Evolutionary conservation across 169 alveolate species (phyloP), one percentile per base, ranked within the genome.

Genomic region (Ichthyophthirius multifiliis): DNA sequence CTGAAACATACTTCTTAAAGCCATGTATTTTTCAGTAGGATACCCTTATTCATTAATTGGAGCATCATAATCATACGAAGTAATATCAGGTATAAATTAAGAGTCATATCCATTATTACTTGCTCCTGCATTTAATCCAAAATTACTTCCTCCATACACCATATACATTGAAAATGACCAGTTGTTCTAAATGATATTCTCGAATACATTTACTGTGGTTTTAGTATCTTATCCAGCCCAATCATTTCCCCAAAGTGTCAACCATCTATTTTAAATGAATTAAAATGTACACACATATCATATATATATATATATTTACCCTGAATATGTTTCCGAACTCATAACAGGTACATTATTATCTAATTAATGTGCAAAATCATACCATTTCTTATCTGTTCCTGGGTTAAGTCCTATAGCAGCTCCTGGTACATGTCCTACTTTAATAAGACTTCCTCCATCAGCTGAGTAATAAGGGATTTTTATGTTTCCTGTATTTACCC

Each of bases 291-390:
- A 45, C 4, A 45, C 4, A 27, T 5, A 3, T 45, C 12, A 48
- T 27, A 7, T 4, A 48, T 27, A 1, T 20, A 5, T 1, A 3
- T 2, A 15, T 1, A 20, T 0, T 18, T 55, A 55, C 71, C 71
- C 71, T 27, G 71, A 39, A 23, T 55, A 55, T 10, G 71, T 55
- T 55, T 55, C 71, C 13, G 71, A 55, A 27, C 71, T 55, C 71
- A 55, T 55, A n/a, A 55, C 71, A 0, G 71, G 71, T 39, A 55
- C 31, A 20, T 55, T n/a, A 23, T 15, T 15, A 12, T 55, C 71
- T 1, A 55, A 20, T 10, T 16, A 1, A 7, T 55, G 71, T 10
- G 71, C 71, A 55, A 15, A 55, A 10, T 12, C 9, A 23, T 55
- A 55, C 10, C 31, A 34, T 27, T 55, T 55, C 31, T 55, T 39